Base-by-base conservation (phyloP, 352 stramenopile species). In the Phytophthora agathidicida region DNA sequence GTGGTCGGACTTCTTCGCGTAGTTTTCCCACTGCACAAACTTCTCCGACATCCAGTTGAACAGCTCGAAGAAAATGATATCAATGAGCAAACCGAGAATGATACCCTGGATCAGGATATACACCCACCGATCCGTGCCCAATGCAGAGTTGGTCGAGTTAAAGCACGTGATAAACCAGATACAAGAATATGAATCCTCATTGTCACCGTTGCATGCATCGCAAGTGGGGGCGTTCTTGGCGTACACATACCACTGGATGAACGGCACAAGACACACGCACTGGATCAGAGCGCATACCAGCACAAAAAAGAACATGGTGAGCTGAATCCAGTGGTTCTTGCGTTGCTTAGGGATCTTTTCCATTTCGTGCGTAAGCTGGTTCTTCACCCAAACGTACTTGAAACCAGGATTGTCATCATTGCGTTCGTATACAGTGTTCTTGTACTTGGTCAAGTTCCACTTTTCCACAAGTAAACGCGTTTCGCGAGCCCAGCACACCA, bases 241-340 rank as follows among this genome's bases (percentile, higher is more conserved):
- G 49, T 93, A 94, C 27, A 96, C 84, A 41, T 96, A 96, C 86
- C 86, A 96, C 65, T 96, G 86, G 35, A 96, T 93, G 37, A 96
- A 96, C 37, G 86, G 86, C 43, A 96, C 71, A 23, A 93, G 74
- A 56, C 76, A 96, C 13, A 96, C 41, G 22, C 84, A 93, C 64
- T 96, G 86, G 43, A 96, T 73, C 7, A 92, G 23, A 0, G 86
- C 83, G 16, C 77, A 89, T 7, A 91, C 24, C 2, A 92, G 41
- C 38, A 96, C 83, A 39, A 88, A 96, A n/a, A 88, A 74, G 28
- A 96, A 68, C 86, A 96, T 96, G 32, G 86, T 92, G 23, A 90
- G 60, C 59, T 96, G 86, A 33, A 96, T 93, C 65, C 77, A 85
- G 56, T 93, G 79, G 46, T 93, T 92, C 50, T 89, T 89, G 60